phyloP scores from a whole-genome alignment of 345 rosid species.

The Lumnitzera racemosa region DNA sequence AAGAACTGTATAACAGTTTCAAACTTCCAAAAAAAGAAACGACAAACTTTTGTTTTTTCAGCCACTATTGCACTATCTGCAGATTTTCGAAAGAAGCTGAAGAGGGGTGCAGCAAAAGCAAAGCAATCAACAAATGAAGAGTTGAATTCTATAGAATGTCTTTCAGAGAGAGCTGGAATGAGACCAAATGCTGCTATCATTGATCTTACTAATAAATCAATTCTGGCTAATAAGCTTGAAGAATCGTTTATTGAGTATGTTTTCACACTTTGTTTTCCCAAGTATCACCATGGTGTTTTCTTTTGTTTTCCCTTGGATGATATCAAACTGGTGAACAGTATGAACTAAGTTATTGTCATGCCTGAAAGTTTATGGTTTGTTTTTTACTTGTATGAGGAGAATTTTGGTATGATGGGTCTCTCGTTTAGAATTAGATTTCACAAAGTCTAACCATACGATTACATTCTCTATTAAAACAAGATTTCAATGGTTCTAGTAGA shows the following conservation, averaged over 20 bases:
- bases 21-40: conserved; percentile 66
- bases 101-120: conserved; percentile 52
- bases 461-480: no score
- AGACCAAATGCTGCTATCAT: conserved; percentile 70
- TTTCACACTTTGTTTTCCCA: not conserved
- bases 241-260: conserved; percentile 79
- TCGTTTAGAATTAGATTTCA: no score
- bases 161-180: conserved; percentile 92
- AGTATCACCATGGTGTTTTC: not conserved
- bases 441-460: no score
- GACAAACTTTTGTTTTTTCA: conserved; percentile 94
- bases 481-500: no score
- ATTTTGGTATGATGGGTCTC: no score
- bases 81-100: conserved; percentile 91
- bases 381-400: no score
- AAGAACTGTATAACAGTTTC: conserved; percentile 49
- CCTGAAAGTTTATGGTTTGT: no score
- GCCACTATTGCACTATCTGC: conserved; percentile 90
- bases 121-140: conserved; percentile 49
- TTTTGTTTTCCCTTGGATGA: not conserved
- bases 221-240: conserved; percentile 69
- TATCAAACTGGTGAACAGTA: no score
- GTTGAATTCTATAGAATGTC: conserved; percentile 71
- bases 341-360: no score
- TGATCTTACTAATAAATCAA: conserved; percentile 78